phyloP scores from a whole-genome alignment of 441 rosid genomes.

The Jatropha podagrica region DNA sequence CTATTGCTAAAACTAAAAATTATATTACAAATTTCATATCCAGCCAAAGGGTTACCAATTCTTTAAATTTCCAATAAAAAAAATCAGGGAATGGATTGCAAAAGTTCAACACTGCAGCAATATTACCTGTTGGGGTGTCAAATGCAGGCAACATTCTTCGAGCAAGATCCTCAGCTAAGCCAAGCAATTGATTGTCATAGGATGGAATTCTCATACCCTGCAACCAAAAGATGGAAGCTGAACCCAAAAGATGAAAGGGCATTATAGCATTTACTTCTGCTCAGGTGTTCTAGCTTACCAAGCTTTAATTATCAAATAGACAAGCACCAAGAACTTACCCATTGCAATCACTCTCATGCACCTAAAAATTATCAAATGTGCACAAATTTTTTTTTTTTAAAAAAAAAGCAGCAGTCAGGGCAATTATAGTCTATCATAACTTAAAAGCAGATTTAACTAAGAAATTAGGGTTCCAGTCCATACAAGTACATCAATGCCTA shows the following conservation, averaged over 20 bases:
- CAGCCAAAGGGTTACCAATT: background rate
- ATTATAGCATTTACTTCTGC: background rate
- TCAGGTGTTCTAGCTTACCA: background rate
- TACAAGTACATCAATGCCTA: background rate
- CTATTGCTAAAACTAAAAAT: background rate
- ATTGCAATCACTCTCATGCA: background rate
- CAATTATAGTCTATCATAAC: background rate
- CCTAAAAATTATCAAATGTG: background rate
- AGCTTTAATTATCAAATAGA: background rate
- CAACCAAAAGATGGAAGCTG: conserved; percentile 25
- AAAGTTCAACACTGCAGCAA: conserved; percentile 15
- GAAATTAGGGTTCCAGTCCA: background rate
- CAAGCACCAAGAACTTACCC: background rate
- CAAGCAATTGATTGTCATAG: conserved; percentile 75
- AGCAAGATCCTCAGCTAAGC: conserved; percentile 84
- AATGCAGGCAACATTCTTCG: conserved; percentile 92
- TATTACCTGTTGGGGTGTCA: conserved; percentile 94
- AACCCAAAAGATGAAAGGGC: background rate
- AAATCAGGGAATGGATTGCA: conserved; percentile 5
- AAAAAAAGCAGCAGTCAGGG: background rate
- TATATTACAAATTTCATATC: background rate
- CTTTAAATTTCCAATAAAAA: background rate
- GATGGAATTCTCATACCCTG: conserved; percentile 91
- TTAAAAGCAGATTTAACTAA: background rate
- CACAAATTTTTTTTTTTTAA: background rate